Conservation (phyloP, 2,329 filamentous ascomycete genomes). For the Ceratocystis diversiconidia region DNA sequence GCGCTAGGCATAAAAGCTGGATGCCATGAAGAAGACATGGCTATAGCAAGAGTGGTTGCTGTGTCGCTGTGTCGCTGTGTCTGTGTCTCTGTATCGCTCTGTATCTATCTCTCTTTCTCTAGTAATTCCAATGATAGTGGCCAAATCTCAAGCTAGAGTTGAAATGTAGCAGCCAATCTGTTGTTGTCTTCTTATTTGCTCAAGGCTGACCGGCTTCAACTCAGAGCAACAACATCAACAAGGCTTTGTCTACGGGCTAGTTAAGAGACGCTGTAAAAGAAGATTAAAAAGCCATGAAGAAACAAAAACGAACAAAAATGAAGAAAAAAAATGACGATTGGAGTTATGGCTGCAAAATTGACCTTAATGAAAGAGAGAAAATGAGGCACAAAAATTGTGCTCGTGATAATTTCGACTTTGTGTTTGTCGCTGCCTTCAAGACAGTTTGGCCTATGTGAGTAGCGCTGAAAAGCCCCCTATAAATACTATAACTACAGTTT, state of each 20-base stretch:
- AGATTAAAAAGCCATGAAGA: not conserved
- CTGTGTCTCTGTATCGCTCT: no score
- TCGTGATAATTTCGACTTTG: not conserved
- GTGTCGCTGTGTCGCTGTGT: not conserved
- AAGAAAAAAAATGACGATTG: not conserved
- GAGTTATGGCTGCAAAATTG: not conserved
- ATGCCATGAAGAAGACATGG: slow-evolving; percentile 31
- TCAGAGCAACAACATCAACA: not conserved
- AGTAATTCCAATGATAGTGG: no score
- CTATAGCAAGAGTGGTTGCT: slow-evolving; percentile 17
- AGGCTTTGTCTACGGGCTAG: no score
- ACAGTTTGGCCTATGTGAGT: no score
- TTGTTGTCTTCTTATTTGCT: not conserved
- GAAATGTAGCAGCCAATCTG: not conserved
- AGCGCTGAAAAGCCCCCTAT: not conserved
- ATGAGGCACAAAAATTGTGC: not conserved
- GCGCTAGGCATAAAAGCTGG: slow-evolving; percentile 29
- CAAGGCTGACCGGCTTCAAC: not conserved
- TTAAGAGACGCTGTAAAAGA: no score
- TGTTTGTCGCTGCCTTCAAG: not conserved
- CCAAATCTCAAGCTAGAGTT: not conserved
- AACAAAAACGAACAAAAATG: not conserved
- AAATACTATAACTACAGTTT: not conserved
- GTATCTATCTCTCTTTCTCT: no score
- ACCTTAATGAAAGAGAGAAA: not conserved